Evolutionary conservation across 306 rosid genomes (phyloP), one percentile per base, ranked within the genome.

Genomic region (Abrus precatorius): DNA sequence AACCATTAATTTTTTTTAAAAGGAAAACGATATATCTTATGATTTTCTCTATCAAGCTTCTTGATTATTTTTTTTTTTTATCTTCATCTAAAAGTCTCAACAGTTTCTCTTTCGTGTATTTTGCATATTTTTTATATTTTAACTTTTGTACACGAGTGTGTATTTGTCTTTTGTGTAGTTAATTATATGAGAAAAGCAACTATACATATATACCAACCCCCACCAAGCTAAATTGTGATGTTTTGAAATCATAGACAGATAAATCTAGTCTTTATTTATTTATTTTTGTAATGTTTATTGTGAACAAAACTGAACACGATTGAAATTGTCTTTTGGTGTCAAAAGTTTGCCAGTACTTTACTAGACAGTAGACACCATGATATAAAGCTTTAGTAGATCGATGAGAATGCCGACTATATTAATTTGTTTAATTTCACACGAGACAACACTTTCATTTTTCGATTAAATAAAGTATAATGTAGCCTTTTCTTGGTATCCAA

Each of bases 281-380:
- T 67, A 29, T 40, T 20, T 33, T 29, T 3, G 0, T 13, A 14
- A 28, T 10, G 1, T 64, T 14, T 8, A 2, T 59, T 38, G 5
- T 28, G 7, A 52, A 61, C 4, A 34, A 52, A 72, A 61, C 11
- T 38, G 20, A 50, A 62, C 38, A 36, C 45, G 56, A 66, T 41
- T 13, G 11, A 65, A 41, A 9, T 45, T 69, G 56, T 11, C 43
- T 69, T 69, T 69, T 11, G 56, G 57, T 69, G 74, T 69, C 12
- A 69, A 69, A 45, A 45, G 57, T 47, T 69, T 69, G 74, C 12
- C 55, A 33, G 5, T 50, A 52, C 89, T 86, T 86, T 85, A 85
- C 55, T 60, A 82, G 78, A 79, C 86, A 86, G 14, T 27, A 27
- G 12, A 55, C 20, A 20, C 20, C 20, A 20, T 20, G 41, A 36